Base-by-base conservation (phyloP, 1,139 yeast genomes). In the Diutina siamensis region DNA sequence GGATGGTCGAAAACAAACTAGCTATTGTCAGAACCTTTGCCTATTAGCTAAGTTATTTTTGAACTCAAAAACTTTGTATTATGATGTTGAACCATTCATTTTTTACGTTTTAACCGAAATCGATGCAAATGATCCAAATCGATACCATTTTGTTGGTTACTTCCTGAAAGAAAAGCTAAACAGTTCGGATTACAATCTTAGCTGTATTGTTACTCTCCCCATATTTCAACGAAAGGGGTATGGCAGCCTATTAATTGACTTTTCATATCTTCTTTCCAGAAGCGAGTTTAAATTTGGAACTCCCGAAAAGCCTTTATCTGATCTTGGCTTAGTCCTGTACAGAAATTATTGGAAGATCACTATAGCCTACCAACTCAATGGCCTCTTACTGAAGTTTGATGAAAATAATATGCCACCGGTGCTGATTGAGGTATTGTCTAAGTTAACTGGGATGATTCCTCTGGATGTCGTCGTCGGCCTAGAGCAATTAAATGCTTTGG, bases 21-120 rank as follows among this genome's bases (percentile, higher is more conserved):
- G 72, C 54, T 92, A 84, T 60, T 89, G 97, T 61, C 95, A 88
- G 58, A 88, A 87, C 58, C 64, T 92, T 47, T 92, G 98, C 64
- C 68, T 92, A 44, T 63, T 92, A 51, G 95, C 97, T 2, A 92
- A 92, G 59, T 66, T 89, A 49, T 92, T 89, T 55, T 69, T 92
- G 45, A 88, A 88, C 61, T 86, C 96, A 8, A 92, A 92, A 57
- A 88, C 97, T 0, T 67, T 92, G 45, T 88, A 88, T 57, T 88
- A 88, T 58, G 97, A 89, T 57, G 97, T 92, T 35, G 97, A 89
- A 57, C 97, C 97, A 1, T 92, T 92, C 55, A 73, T 85, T 57
- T 92, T 92, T 58, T 92, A 92, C 61, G 78, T 88, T 1, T 64
- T 92, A 47, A 84, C 92, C 1, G 94, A 83, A 54, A 67, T 75